Evolutionary conservation across 75 land plant genomes (phyloP).

Genomic region (Pinus albicaulis): DNA sequence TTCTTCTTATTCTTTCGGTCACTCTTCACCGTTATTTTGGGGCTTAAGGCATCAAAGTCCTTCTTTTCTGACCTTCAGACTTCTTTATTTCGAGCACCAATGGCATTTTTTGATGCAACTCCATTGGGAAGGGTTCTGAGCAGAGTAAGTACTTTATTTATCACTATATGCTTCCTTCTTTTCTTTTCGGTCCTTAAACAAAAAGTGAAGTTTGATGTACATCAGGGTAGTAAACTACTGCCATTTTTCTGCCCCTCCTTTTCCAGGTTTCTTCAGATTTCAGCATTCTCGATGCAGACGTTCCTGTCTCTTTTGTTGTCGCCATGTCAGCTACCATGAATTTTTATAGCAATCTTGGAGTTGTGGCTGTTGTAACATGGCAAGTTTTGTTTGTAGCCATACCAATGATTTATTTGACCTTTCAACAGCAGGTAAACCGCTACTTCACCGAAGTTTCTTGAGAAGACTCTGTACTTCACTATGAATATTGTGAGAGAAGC

Average conservation of each 20-base stretch:
- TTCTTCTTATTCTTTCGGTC: slow-evolving; percentile 33
- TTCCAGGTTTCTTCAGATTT: slow-evolving; percentile 35
- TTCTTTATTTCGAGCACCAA: slow-evolving; percentile 80
- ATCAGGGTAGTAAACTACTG: neutral
- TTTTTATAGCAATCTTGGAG: slow-evolving; percentile 20
- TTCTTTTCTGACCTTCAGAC: slow-evolving; percentile 49
- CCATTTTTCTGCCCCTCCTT: neutral
- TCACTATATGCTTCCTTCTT: neutral
- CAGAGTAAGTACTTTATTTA: slow-evolving; percentile 46
- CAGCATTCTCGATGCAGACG: slow-evolving; percentile 28
- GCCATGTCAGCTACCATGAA: slow-evolving; percentile 8
- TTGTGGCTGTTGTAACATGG: slow-evolving; percentile 38
- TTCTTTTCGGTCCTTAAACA: too few relatives aligned
- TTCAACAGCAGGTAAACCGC: slow-evolving; percentile 29
- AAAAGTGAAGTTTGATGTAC: neutral
- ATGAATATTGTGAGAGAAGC: neutral
- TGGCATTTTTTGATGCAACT: slow-evolving; percentile 91
- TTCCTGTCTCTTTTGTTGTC: slow-evolving; percentile 19
- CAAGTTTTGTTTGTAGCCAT: slow-evolving; percentile 29
- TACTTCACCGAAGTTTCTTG: neutral
- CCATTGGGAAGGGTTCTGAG: slow-evolving; percentile 86
- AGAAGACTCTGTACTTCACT: neutral
- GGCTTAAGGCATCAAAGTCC: slow-evolving; percentile 46
- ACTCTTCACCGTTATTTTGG: slow-evolving; percentile 33
- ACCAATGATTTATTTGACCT: slow-evolving; percentile 20